Evolutionary conservation across 78 protist species (phyloP), one percentile per base, ranked within the genome.

Genomic region (Guillardia theta): DNA sequence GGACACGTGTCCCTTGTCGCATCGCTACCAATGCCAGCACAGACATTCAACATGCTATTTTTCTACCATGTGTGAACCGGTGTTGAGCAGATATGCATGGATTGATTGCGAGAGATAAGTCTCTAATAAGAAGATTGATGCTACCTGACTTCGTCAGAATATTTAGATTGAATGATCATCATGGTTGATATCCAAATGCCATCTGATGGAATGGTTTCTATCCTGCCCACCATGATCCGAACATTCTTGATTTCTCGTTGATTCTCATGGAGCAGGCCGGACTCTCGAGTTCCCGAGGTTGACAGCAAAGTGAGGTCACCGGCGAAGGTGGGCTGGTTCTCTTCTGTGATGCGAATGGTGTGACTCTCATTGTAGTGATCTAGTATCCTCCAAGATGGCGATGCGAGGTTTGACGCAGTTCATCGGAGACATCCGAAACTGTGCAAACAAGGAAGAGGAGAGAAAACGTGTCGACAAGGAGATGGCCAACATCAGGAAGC

Each of bases 381-480:
- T 10, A 24, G 36, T 12, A 24, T 18, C 15, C 33, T 70, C 83
- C n/a, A 70, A 43, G 48, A 43, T 44, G 90, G 90, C 90, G 50
- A 95, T 96, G 98, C 97, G 98, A 0, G 98, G 98, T 0, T 53
- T 97, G 43, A 64, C 94, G 33, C 70, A 36, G 47, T 96, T 97
- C 93, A 97, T 97, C 92, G 8, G 95, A 9, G 98, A 97, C 78
- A 94, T 97, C n/a, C 95, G 98, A 12, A 93, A 95, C 90, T 90
- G 97, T 92, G 0, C 19, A n/a, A 93, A 87, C 30, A 95, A 96
- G 94, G 98, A 97, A 94, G 95, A 62, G 0, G 99, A 98, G 95
- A 4, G 64, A 39, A 76, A 93, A 50, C 95, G 99, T 27, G 80
- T 98, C 53, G 95, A 96, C 48, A 94, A 97, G 92, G 99, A 98